These are phyloP conservation scores for Amborella trichopoda DNA, from an alignment of 164 flowering plant genomes.

Conservation along the genomic window DNA sequence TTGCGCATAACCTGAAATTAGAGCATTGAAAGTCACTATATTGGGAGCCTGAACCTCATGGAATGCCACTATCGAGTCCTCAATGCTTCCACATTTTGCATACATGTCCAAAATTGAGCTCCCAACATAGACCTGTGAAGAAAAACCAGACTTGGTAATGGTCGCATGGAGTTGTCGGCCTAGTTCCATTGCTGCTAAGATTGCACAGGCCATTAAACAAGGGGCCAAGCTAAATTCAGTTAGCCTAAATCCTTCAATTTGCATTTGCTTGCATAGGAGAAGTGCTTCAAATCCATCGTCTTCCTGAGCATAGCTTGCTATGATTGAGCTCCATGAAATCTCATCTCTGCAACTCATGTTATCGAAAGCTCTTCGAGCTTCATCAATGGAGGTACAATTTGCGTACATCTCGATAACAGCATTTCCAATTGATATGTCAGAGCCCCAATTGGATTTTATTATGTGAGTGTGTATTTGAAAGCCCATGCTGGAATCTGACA, in stretches of 20 bases:
- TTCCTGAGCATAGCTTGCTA: constrained; percentile 14
- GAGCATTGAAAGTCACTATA: constrained; percentile 14
- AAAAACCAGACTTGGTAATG: constrained; percentile 13
- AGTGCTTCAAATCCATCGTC: constrained; percentile 17
- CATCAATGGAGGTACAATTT: constrained; percentile 11
- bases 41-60: constrained; percentile 7
- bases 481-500: constrained; percentile 7
- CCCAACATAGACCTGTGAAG: constrained; percentile 10
- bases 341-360: constrained; percentile 11
- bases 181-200: constrained; percentile 11
- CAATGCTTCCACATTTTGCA: constrained; percentile 19
- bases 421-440: constrained; percentile 10
- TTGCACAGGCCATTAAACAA: constrained; percentile 13
- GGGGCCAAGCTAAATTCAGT: constrained; percentile 13
- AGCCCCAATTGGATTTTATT: constrained; percentile 4
- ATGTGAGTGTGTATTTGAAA: constrained; percentile 17
- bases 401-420: constrained; percentile 19
- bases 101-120: constrained; percentile 20
- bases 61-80: constrained; percentile 14
- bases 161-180: constrained; percentile 18
- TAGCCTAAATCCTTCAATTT: constrained; percentile 6
- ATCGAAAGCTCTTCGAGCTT: constrained; percentile 11
- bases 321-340: constrained; percentile 20
- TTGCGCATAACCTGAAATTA: constrained; percentile 17
- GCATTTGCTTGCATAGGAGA: constrained; percentile 18